These are phyloP conservation scores for Lodderomyces beijingensis DNA, from an alignment of 1,139 yeast species.

Conservation along the genomic window DNA sequence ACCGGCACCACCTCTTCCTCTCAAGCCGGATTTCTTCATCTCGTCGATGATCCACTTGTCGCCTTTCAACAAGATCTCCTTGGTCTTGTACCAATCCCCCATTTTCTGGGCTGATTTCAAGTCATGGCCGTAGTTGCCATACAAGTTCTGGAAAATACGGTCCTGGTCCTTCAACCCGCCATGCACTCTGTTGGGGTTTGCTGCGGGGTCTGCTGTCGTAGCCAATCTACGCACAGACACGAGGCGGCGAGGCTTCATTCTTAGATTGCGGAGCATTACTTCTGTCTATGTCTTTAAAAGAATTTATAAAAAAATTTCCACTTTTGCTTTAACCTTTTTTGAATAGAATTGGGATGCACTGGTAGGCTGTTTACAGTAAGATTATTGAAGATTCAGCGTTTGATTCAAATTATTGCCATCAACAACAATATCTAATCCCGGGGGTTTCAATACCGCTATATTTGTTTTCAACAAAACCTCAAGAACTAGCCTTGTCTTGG, in stretches of 20 bases:
- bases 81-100: conserved; percentile 92
- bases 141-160: conserved; percentile 80
- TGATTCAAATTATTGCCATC: too few species aligned
- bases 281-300: too few species aligned
- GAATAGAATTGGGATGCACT: too few species aligned
- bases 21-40: conserved; percentile 75
- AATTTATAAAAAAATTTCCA: too few species aligned
- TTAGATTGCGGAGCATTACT: conserved; percentile 21
- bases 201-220: conserved; percentile 40
- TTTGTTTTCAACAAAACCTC: too few species aligned
- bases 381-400: too few species aligned
- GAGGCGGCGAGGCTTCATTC: conserved; percentile 12
- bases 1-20: conserved; percentile 94
- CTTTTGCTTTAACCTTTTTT: too few species aligned
- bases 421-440: too few species aligned
- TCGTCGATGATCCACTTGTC: conserved; percentile 86
- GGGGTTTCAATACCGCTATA: too few species aligned
- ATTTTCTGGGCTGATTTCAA: conserved; percentile 67
- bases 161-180: conserved; percentile 81
- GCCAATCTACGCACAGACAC: conserved; percentile 32
- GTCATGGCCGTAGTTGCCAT: conserved; percentile 70
- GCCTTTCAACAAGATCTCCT: conserved; percentile 76
- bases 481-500: too few species aligned
- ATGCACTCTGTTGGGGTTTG: conserved; percentile 55
- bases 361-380: too few species aligned